Evolutionary conservation across 176 grass and related monocot genomes (phyloP).

Genomic region (Panicum miliaceum): DNA sequence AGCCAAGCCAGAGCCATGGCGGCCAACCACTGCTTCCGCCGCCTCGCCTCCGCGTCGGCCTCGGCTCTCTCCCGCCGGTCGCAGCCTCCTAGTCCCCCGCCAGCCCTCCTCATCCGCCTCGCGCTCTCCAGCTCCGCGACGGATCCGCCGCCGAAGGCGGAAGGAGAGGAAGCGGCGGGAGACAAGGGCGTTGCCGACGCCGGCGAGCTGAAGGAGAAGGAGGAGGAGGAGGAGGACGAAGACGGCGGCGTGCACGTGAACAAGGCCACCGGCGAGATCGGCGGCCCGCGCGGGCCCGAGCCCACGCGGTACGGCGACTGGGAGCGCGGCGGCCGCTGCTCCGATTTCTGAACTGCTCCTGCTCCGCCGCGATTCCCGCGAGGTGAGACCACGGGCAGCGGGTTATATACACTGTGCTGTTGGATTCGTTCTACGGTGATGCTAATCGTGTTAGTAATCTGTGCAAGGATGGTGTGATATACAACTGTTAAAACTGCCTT

Average conservation of each 20-base stretch:
- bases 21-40: constrained; percentile 39
- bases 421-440: neutral
- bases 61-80: constrained; percentile 28
- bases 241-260: constrained; percentile 52
- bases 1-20: constrained; percentile 27
- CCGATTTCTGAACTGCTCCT: constrained; percentile 66
- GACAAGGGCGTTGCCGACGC: constrained; percentile 22
- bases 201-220: neutral
- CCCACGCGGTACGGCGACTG: constrained; percentile 91
- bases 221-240: constrained; percentile 5
- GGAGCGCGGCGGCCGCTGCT: constrained; percentile 83
- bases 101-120: neutral
- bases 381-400: neutral
- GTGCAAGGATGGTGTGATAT: neutral
- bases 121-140: constrained; percentile 36
- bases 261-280: constrained; percentile 73
- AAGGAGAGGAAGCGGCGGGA: constrained; percentile 6
- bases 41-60: constrained; percentile 25
- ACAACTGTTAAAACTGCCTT: neutral
- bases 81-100: neutral
- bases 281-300: constrained; percentile 77
- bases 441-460: neutral
- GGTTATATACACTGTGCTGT: neutral
- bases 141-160: constrained; percentile 3
- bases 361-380: neutral